These are phyloP conservation scores for Linnemannia schmuckeri DNA, from an alignment of 192 early-diverging fungal species.

Conservation along the genomic window DNA sequence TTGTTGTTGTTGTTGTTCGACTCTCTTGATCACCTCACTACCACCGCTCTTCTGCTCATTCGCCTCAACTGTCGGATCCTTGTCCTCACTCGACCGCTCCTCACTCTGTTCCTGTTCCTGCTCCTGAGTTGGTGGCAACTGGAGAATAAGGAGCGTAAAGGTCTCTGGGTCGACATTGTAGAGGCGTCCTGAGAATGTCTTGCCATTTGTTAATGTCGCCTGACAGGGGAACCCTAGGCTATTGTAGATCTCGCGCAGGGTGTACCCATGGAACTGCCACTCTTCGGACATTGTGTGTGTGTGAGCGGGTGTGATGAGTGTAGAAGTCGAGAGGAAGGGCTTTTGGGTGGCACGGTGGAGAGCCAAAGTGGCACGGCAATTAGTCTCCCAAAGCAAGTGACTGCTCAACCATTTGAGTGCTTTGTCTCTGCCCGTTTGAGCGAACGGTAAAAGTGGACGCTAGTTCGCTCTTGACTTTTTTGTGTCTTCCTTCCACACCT, in stretches of 20 bases:
- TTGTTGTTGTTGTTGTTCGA: too few species aligned
- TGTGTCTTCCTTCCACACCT: not conserved
- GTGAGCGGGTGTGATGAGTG: not conserved
- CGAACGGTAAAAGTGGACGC: not conserved
- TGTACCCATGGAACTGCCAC: slow-evolving; percentile 33
- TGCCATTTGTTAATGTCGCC: slow-evolving; percentile 34
- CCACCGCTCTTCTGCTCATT: not conserved
- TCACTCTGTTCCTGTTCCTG: not conserved
- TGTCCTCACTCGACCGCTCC: not conserved
- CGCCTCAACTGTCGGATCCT: not conserved
- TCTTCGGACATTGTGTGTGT: slow-evolving; percentile 14
- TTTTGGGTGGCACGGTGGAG: not conserved
- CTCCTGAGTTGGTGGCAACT: not conserved
- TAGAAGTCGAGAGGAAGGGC: not conserved
- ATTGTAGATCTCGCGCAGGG: slow-evolving; percentile 31
- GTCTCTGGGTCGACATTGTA: slow-evolving; percentile 57
- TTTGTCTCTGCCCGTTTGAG: not conserved
- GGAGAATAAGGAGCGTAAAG: slow-evolving; percentile 33
- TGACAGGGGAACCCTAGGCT: slow-evolving; percentile 21
- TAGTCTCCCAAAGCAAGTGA: not conserved
- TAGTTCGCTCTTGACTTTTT: not conserved
- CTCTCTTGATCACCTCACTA: not conserved
- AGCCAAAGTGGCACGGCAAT: too few species aligned
- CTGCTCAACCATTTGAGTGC: not conserved
- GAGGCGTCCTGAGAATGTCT: slow-evolving; percentile 31